Conservation (phyloP, 176 grass and related monocot genomes). For the Coix lacrymajobi region DNA sequence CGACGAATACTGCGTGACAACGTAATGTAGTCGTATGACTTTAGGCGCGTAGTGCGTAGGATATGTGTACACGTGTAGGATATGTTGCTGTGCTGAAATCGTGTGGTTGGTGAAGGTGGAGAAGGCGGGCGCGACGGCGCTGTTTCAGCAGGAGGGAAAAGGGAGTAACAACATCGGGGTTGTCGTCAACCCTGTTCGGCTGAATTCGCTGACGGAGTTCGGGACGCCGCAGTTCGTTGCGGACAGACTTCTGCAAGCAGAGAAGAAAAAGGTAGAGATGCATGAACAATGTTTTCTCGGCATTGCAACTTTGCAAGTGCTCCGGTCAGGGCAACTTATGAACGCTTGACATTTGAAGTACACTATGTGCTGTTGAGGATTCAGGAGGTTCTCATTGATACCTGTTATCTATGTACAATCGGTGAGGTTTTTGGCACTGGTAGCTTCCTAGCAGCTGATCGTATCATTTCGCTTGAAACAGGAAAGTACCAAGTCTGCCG, state of each 20-base stretch:
- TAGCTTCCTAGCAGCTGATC: not conserved
- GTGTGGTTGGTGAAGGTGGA: slow-evolving; percentile 25
- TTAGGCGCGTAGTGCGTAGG: too few relatives aligned
- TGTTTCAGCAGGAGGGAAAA: not conserved
- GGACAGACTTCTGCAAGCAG: slow-evolving; percentile 78
- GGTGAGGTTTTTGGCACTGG: not conserved
- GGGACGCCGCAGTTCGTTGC: slow-evolving; percentile 85
- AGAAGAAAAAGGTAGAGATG: slow-evolving; percentile 80
- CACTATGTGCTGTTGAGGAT: not conserved
- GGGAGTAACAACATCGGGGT: slow-evolving; percentile 79
- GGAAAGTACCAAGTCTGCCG: slow-evolving; percentile 75
- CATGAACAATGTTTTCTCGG: not conserved
- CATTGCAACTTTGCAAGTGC: not conserved
- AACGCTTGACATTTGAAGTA: not conserved
- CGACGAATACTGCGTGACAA: too few relatives aligned
- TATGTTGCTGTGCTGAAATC: not conserved
- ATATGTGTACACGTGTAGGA: too few relatives aligned
- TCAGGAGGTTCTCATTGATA: not conserved
- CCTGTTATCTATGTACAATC: not conserved
- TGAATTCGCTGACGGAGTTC: slow-evolving; percentile 74
- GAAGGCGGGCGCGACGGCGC: not conserved
- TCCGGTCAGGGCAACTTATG: not conserved
- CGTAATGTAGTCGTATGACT: not conserved
- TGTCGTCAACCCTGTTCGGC: slow-evolving; percentile 77
- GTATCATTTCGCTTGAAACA: slow-evolving; percentile 29